Evolutionary conservation across 1,284 basidiomycete species (phyloP), one percentile per base, ranked within the genome.

Genomic region (Moesziomyces aphidis): DNA sequence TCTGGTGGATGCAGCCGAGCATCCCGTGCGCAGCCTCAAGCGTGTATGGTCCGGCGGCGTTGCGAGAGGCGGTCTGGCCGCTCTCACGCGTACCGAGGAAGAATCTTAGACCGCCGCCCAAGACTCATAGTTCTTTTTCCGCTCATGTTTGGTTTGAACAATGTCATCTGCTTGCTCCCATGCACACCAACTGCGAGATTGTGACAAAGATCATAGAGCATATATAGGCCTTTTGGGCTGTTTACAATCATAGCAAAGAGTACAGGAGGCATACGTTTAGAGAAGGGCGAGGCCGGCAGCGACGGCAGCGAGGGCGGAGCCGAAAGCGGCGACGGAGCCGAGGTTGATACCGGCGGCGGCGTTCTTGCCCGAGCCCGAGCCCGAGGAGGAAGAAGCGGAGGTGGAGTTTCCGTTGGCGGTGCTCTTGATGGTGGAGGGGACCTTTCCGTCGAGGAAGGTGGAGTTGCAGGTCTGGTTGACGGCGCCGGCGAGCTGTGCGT

Each of bases 21-120:
- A 76, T 60, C 76, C 76, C 5, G 73, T 78, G 26, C 52, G 74
- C 13, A 73, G 69, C 43, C 50, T 78, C 44, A 78, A 78, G 59
- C 36, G 77, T 21, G 77, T 78, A 9, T 78, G 77, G 74, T 62
- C 57, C 3, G 73, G 77, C 0, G 77, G 77, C 3, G 45, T 78
- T n/a, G 58, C 64, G 2, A 54, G 77, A 22, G 74, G 77, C 34
- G 77, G 74, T 7, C 51, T 78, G 45, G 73, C 64, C 17, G 76
- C 71, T 22, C 50, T 77, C 47, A 74, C 71, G 10, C 39, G 67
- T 22, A 73, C 75, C 10, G 64, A 73, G 15, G 75, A 77, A 49
- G 75, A 75, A 57, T 15, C 47, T 5, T 62, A 34, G 46, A 6
- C 8, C 26, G 5, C 6, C 26, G 26, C 26, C 9, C 31, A 13